These are phyloP conservation scores for Camelina neglecta DNA, from an alignment of 345 rosid species.

Conservation along the genomic window DNA sequence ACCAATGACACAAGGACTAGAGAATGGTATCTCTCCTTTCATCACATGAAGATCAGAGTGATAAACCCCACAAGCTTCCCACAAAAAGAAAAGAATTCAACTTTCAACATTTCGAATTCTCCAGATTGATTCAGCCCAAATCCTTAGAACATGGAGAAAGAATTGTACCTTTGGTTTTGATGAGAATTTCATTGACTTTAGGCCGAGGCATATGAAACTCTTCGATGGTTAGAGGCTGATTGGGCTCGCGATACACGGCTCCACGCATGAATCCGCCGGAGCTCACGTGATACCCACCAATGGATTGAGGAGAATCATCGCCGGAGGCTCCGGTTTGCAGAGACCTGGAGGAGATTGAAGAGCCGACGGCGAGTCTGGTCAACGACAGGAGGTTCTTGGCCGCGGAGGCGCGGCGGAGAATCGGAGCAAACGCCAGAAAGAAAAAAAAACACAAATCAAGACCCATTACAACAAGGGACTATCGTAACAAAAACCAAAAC, in stretches of 20 bases:
- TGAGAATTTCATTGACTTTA: slow-evolving; percentile 75
- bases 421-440: slow-evolving; percentile 42
- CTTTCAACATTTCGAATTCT: not conserved
- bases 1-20: slow-evolving; percentile 87
- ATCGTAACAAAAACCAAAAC: slow-evolving; percentile 18
- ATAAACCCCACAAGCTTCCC: slow-evolving; percentile 87
- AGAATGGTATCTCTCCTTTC: slow-evolving; percentile 88
- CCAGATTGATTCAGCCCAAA: not conserved
- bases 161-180: slow-evolving; percentile 75
- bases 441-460: slow-evolving; percentile 31
- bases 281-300: slow-evolving; percentile 69
- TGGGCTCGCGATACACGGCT: slow-evolving; percentile 74
- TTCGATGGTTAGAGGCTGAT: slow-evolving; percentile 78
- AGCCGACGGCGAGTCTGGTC: slow-evolving; percentile 9
- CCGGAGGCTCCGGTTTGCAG: slow-evolving; percentile 32
- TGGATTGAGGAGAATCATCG: slow-evolving; percentile 34
- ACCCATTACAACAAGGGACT: slow-evolving; percentile 1
- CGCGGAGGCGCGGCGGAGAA: slow-evolving; percentile 43
- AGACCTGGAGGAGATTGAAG: slow-evolving; percentile 32
- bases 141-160: not conserved
- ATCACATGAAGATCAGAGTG: slow-evolving; percentile 99
- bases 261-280: slow-evolving; percentile 85
- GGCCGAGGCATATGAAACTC: slow-evolving; percentile 89
- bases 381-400: slow-evolving; percentile 29
- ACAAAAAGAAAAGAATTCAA: not conserved